phyloP scores from a whole-genome alignment of 176 grass and related monocot species.

The Oryza glumipatula region DNA sequence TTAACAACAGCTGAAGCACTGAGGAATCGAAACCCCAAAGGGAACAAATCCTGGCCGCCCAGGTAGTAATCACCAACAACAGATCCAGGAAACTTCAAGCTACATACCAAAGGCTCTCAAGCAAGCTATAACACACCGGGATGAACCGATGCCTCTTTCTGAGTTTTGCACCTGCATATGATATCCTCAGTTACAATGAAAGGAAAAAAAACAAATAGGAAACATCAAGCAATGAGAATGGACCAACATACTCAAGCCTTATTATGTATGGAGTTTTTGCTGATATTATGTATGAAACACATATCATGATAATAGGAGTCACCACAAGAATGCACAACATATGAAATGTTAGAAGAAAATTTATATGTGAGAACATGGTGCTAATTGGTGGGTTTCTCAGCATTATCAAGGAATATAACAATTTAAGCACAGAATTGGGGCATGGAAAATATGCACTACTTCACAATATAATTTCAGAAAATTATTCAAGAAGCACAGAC shows the following conservation, averaged over 20 bases:
- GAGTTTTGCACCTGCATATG: slow-evolving; percentile 78
- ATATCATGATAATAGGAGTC: not conserved
- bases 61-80: slow-evolving; percentile 10
- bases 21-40: slow-evolving; percentile 18
- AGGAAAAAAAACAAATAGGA: not conserved
- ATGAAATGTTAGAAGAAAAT: slow-evolving; percentile 11
- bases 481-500: not conserved
- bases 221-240: not conserved
- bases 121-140: slow-evolving; percentile 54
- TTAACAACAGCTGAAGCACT: not conserved
- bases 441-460: not conserved
- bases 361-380: not conserved
- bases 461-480: not conserved
- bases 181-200: not conserved
- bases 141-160: slow-evolving; percentile 66
- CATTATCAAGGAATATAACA: slow-evolving; percentile 5
- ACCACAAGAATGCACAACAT: not conserved
- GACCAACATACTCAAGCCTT: not conserved
- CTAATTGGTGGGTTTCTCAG: not conserved
- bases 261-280: not conserved
- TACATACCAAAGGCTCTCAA: not conserved
- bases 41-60: not conserved
- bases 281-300: not conserved
- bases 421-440: not conserved
- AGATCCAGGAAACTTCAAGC: slow-evolving; percentile 12